phyloP scores from a whole-genome alignment of 1,284 basidiomycete species.

The Trametes hirsuta region DNA sequence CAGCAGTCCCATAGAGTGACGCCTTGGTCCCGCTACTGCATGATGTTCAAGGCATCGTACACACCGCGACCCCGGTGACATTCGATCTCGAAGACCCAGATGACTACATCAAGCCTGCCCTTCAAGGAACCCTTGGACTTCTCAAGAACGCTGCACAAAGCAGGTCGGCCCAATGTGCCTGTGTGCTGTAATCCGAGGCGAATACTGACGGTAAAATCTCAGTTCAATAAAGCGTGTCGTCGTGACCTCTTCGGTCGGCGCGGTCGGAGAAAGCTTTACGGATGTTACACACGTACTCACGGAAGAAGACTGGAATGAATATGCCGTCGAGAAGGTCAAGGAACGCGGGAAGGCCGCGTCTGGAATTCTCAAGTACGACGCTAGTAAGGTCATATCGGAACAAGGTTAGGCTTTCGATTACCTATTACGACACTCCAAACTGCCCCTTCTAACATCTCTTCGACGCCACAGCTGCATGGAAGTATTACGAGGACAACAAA shows the following conservation, averaged over 20 bases:
- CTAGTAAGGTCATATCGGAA: conserved; percentile 73
- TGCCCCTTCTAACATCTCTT: not conserved
- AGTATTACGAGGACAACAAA: conserved; percentile 28
- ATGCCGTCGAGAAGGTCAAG: conserved; percentile 51
- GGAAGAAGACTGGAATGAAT: conserved; percentile 68
- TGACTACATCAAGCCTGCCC: conserved; percentile 35
- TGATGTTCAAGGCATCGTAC: conserved; percentile 45
- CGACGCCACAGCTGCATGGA: conserved; percentile 26
- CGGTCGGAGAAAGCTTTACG: conserved; percentile 34
- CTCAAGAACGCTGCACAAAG: conserved; percentile 26
- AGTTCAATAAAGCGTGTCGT: conserved; percentile 52
- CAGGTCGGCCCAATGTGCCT: conserved; percentile 45
- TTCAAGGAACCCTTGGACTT: conserved; percentile 32
- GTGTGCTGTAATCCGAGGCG: no score
- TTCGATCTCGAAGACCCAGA: conserved; percentile 37
- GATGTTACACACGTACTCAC: conserved; percentile 30
- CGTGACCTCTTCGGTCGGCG: conserved; percentile 58
- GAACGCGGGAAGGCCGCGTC: conserved; percentile 53
- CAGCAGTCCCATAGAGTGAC: conserved; percentile 26
- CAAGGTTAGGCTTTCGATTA: conserved; percentile 11
- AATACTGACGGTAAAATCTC: not conserved
- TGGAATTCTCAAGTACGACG: conserved; percentile 49
- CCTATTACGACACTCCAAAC: no score
- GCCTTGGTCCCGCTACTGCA: conserved; percentile 44
- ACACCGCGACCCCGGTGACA: conserved; percentile 48